Evolutionary conservation across 768 basidiomycete genomes (phyloP).

Genomic region (Tremella yokohamensis): DNA sequence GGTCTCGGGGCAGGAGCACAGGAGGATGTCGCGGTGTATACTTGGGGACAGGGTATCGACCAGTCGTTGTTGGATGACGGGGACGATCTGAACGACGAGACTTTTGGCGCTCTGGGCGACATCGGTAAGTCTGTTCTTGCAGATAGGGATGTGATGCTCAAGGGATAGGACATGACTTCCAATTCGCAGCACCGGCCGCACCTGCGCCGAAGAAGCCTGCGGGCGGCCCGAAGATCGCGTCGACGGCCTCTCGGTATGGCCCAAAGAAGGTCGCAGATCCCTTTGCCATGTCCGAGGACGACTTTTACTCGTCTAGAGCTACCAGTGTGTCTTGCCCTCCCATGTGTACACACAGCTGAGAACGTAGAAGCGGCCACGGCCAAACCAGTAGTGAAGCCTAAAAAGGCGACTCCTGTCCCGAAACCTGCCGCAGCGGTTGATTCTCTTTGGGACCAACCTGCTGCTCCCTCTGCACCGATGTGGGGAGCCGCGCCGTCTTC

Average conservation of each 20-base stretch:
- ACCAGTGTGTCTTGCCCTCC: slow-evolving; percentile 1
- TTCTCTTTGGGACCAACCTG: slow-evolving; percentile 26
- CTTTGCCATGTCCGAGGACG: slow-evolving; percentile 49
- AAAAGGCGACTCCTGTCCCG: slow-evolving; percentile 16
- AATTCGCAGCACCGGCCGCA: slow-evolving; percentile 37
- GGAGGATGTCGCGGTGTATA: slow-evolving; percentile 84
- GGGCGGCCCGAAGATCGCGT: slow-evolving; percentile 25
- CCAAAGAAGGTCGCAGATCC: slow-evolving; percentile 38
- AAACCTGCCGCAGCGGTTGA: slow-evolving; percentile 17
- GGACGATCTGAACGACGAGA: slow-evolving; percentile 95
- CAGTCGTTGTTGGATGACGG: slow-evolving; percentile 69
- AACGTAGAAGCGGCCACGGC: slow-evolving; percentile 13
- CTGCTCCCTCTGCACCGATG: slow-evolving; percentile 18
- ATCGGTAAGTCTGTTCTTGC: slow-evolving; percentile 62
- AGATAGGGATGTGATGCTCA: not conserved
- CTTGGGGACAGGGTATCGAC: slow-evolving; percentile 88
- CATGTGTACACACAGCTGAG: slow-evolving; percentile 6
- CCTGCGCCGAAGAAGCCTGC: slow-evolving; percentile 13
- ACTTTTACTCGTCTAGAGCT: slow-evolving; percentile 42
- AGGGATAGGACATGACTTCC: slow-evolving; percentile 41
- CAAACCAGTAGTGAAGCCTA: slow-evolving; percentile 10
- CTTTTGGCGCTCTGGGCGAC: slow-evolving; percentile 70
- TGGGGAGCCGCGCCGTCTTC: slow-evolving; percentile 36
- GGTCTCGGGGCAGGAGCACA: slow-evolving; percentile 49
- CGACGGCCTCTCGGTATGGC: slow-evolving; percentile 37